A percentile compares a stretch with the other conserved stretches of the same genome.
These are phyloP conservation scores for Trichoderma sp. DNA, from an alignment of 2,329 filamentous ascomycete species.

Conservation along the genomic window DNA sequence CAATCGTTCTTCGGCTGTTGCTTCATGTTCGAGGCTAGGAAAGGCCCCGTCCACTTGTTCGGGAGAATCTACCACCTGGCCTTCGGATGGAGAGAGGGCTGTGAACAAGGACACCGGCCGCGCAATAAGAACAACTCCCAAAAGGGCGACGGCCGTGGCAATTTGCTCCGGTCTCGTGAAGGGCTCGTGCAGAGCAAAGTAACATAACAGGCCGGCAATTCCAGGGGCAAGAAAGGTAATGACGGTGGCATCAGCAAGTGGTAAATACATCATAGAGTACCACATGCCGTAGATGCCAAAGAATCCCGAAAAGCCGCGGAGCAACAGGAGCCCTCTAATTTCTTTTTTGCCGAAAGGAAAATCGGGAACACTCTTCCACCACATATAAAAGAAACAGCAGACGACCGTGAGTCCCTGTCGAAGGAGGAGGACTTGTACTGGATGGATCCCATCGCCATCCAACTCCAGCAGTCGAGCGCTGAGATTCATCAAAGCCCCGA, in stretches of 20 bases:
- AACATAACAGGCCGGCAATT: conserved; percentile 78
- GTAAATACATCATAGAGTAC: conserved; percentile 69
- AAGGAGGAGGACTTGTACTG: conserved; percentile 80
- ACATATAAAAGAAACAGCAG: conserved; percentile 72
- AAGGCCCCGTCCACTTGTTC: conserved; percentile 24
- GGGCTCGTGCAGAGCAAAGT: conserved; percentile 70
- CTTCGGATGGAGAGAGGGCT: conserved; percentile 19
- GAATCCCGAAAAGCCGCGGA: conserved; percentile 69
- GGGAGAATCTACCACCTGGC: conserved; percentile 26
- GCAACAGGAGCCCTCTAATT: conserved; percentile 66
- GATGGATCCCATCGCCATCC: conserved; percentile 71
- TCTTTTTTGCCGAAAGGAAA: conserved; percentile 69
- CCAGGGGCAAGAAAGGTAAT: conserved; percentile 84
- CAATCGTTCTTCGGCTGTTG: conserved; percentile 65
- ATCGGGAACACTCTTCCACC: conserved; percentile 64
- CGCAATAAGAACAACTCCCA: conserved; percentile 82
- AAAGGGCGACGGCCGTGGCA: conserved; percentile 71
- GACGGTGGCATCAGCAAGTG: conserved; percentile 83
- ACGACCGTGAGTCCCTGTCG: conserved; percentile 75
- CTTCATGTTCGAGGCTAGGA: conserved; percentile 38
- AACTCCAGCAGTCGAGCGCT: conserved; percentile 74
- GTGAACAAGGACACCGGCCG: conserved; percentile 63
- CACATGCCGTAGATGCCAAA: conserved; percentile 80
- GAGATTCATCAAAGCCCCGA: conserved; percentile 84
- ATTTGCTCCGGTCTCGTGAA: conserved; percentile 78